These are phyloP conservation scores for Aspergillus sp. DNA, from an alignment of 2,329 filamentous ascomycete species.

Conservation along the genomic window DNA sequence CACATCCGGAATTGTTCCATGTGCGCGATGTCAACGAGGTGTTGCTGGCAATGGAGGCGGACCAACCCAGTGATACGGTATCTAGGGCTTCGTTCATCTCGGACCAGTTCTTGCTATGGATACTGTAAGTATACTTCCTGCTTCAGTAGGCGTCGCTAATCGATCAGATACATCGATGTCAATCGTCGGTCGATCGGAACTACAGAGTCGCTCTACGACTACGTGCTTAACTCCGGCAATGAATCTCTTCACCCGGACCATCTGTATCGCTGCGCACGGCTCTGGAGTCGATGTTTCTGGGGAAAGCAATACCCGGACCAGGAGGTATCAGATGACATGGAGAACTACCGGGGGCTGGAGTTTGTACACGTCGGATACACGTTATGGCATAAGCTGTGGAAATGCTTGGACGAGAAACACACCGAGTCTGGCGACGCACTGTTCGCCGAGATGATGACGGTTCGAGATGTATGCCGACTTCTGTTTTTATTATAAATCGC, in stretches of 20 bases:
- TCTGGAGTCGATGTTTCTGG: conserved; percentile 42
- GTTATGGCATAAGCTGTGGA: conserved; percentile 35
- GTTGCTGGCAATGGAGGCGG: conserved; percentile 25
- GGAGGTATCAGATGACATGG: conserved; percentile 42
- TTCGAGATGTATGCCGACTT: conserved; percentile 27
- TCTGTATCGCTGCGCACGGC: conserved; percentile 36
- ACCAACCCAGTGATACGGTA: conserved; percentile 13
- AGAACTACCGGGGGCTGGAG: conserved; percentile 40
- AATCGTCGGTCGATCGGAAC: conserved; percentile 32
- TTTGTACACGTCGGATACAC: conserved; percentile 33
- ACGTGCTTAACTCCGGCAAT: conserved; percentile 34
- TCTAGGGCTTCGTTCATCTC: conserved; percentile 37
- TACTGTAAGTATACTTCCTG: conserved; percentile 28
- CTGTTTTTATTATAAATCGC: not conserved
- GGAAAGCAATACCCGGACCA: conserved; percentile 40
- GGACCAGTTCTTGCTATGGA: conserved; percentile 40
- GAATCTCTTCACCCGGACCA: conserved; percentile 36
- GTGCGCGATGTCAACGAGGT: conserved; percentile 33
- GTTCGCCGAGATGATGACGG: conserved; percentile 28
- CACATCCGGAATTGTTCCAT: conserved; percentile 37
- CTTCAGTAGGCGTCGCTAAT: not conserved
- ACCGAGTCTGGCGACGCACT: conserved; percentile 23
- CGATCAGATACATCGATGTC: conserved; percentile 32
- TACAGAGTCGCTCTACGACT: conserved; percentile 36
- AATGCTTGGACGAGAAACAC: conserved; percentile 25